Percentiles rank a stretch among this genome's conserved stretches.
Evolutionary conservation across 106 monocot species (phyloP).

Genomic region (Vanilla planifolia): DNA sequence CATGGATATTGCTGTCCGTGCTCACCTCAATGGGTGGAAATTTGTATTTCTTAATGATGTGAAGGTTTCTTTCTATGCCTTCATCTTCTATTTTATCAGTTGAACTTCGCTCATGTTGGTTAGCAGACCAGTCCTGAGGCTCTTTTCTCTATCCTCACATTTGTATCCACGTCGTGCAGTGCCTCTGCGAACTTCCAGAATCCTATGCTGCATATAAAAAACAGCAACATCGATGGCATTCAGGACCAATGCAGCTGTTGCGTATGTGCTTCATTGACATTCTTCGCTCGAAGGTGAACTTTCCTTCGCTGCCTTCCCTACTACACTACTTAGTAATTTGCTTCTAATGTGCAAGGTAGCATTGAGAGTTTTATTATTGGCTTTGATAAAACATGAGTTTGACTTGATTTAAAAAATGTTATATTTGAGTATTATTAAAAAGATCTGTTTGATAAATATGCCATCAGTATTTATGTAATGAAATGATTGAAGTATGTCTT

Average conservation of each 20-base stretch:
- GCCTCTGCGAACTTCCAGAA: conserved; percentile 73
- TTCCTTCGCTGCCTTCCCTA: not conserved
- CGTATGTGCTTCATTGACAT: conserved; percentile 59
- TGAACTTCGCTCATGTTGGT: too few species aligned
- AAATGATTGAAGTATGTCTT: too few species aligned
- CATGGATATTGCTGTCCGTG: conserved; percentile 87
- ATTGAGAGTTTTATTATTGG: too few species aligned
- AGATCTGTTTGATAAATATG: too few species aligned
- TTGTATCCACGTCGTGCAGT: conserved; percentile 23
- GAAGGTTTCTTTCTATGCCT: conserved; percentile 30
- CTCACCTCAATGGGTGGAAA: conserved; percentile 75
- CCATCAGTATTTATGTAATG: too few species aligned
- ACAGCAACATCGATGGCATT: conserved; percentile 81
- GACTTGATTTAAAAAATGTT: too few species aligned
- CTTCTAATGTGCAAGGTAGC: too few species aligned
- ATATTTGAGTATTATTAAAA: too few species aligned
- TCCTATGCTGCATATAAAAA: conserved; percentile 78
- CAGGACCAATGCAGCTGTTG: conserved; percentile 79
- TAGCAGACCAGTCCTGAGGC: too few species aligned
- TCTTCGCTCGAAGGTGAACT: conserved; percentile 54
- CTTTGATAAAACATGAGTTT: too few species aligned
- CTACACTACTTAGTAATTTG: too few species aligned
- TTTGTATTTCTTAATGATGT: conserved; percentile 77
- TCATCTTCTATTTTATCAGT: not conserved
- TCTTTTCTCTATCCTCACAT: not conserved